Percentiles rank a stretch among this genome's conserved stretches.
These are phyloP conservation scores for Phaeosphaeriaceae sp. DNA, from an alignment of 2,329 filamentous ascomycete genomes.

Conservation along the genomic window DNA sequence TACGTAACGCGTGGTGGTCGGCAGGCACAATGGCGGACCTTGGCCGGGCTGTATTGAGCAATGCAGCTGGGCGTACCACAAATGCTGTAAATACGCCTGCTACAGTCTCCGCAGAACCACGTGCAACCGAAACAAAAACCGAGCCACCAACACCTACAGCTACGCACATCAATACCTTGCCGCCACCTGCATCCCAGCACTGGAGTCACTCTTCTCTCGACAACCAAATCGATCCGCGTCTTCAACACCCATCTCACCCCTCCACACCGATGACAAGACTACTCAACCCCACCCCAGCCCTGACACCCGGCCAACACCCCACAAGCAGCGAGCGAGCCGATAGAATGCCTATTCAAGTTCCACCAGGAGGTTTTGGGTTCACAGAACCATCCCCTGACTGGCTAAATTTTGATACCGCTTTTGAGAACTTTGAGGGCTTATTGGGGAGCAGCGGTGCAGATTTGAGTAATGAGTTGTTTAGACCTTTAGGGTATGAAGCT, in stretches of 20 bases:
- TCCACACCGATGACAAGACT: slow-evolving; percentile 37
- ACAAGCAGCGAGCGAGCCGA: slow-evolving; percentile 46
- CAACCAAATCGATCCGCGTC: slow-evolving; percentile 42
- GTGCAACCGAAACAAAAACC: slow-evolving; percentile 25
- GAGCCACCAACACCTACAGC: slow-evolving; percentile 26
- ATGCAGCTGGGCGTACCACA: slow-evolving; percentile 46
- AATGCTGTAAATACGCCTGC: slow-evolving; percentile 44
- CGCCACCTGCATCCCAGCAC: slow-evolving; percentile 19
- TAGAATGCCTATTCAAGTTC: slow-evolving; percentile 26
- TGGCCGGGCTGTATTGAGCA: slow-evolving; percentile 47
- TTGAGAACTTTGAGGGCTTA: slow-evolving; percentile 50
- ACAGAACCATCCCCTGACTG: slow-evolving; percentile 46
- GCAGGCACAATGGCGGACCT: slow-evolving; percentile 55
- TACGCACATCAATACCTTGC: slow-evolving; percentile 18
- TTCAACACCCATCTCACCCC: slow-evolving; percentile 33
- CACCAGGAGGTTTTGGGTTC: slow-evolving; percentile 35
- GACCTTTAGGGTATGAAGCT: slow-evolving; percentile 44
- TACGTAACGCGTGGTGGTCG: slow-evolving; percentile 54
- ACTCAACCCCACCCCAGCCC: slow-evolving; percentile 35
- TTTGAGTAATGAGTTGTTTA: slow-evolving; percentile 47
- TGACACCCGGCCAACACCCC: slow-evolving; percentile 45
- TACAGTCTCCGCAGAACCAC: slow-evolving; percentile 25
- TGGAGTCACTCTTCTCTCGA: slow-evolving; percentile 30
- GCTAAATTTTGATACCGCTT: slow-evolving; percentile 49
- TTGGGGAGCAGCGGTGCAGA: slow-evolving; percentile 48